Percentiles rank a stretch among this genome's conserved stretches.
Conservation (phyloP, 768 basidiomycete species). For the Megacollybia marginata region DNA sequence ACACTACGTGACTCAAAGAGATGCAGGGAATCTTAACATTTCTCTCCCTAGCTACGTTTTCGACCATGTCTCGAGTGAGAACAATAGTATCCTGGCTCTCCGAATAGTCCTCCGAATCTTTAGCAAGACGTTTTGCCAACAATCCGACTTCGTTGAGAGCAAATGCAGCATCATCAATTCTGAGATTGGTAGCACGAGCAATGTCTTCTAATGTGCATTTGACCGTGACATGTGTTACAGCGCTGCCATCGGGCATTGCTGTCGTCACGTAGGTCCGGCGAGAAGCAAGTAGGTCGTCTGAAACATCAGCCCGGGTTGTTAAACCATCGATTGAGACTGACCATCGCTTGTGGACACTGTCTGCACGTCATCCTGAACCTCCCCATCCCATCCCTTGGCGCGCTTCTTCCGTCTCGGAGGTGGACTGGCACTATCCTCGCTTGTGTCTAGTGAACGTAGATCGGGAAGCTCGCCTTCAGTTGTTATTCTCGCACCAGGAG, state of each 20-base stretch:
- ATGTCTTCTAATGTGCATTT: constrained; percentile 72
- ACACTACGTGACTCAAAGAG: neutral
- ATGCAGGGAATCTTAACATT: constrained; percentile 44
- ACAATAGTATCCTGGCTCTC: constrained; percentile 42
- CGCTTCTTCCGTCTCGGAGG: constrained; percentile 38
- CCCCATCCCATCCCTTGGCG: constrained; percentile 73
- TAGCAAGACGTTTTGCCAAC: constrained; percentile 32
- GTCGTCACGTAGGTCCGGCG: constrained; percentile 53
- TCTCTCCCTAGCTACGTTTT: constrained; percentile 57
- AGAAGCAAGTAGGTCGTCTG: constrained; percentile 48
- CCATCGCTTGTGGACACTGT: constrained; percentile 32
- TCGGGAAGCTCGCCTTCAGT: too few relatives aligned
- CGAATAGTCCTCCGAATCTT: constrained; percentile 21
- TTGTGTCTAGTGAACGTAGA: constrained; percentile 5
- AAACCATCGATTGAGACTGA: constrained; percentile 11
- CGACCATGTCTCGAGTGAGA: constrained; percentile 60
- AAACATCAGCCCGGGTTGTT: neutral
- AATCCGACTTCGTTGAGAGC: constrained; percentile 85
- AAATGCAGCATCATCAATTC: constrained; percentile 81
- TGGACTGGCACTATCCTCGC: constrained; percentile 15
- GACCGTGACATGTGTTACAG: constrained; percentile 60
- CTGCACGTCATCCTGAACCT: constrained; percentile 36
- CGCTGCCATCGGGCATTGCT: constrained; percentile 58
- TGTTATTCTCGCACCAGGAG: constrained; percentile 19
- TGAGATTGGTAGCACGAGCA: constrained; percentile 71